Evolutionary conservation across 306 rosid species (phyloP).

Genomic region (Quercus wislizeni): DNA sequence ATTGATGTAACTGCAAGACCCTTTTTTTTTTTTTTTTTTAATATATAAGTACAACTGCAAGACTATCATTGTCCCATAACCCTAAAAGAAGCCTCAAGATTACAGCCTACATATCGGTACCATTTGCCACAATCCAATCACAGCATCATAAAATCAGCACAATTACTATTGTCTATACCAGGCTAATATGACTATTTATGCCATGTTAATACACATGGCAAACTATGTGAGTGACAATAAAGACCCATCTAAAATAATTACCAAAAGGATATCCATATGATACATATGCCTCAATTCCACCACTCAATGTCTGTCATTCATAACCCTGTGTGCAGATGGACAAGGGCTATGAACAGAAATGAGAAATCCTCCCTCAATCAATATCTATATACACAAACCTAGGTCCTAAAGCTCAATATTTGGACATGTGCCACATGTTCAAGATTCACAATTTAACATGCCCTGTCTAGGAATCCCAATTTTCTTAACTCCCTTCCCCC

Average conservation of each 20-base stretch:
- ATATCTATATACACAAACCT: not conserved
- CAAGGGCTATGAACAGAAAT: not conserved
- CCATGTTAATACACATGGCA: not conserved
- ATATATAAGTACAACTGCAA: not conserved
- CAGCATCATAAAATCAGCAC: not conserved
- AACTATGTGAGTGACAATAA: not conserved
- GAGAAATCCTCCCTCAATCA: not conserved
- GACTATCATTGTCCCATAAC: not conserved
- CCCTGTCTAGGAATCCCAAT: too few relatives aligned
- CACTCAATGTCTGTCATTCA: not conserved
- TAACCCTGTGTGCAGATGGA: not conserved
- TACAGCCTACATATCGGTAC: not conserved
- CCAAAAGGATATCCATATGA: not conserved
- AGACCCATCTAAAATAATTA: not conserved
- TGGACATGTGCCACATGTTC: not conserved
- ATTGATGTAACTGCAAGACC: not conserved
- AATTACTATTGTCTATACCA: not conserved
- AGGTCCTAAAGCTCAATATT: not conserved
- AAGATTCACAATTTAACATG: too few relatives aligned
- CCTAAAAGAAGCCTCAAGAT: not conserved
- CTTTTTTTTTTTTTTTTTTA: too few relatives aligned
- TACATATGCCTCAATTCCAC: not conserved
- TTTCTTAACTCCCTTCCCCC: too few relatives aligned
- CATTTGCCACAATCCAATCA: not conserved
- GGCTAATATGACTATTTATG: slow-evolving; percentile 12